These are phyloP conservation scores for Fusarium chaquense DNA, from an alignment of 2,329 filamentous ascomycete genomes.

Conservation along the genomic window DNA sequence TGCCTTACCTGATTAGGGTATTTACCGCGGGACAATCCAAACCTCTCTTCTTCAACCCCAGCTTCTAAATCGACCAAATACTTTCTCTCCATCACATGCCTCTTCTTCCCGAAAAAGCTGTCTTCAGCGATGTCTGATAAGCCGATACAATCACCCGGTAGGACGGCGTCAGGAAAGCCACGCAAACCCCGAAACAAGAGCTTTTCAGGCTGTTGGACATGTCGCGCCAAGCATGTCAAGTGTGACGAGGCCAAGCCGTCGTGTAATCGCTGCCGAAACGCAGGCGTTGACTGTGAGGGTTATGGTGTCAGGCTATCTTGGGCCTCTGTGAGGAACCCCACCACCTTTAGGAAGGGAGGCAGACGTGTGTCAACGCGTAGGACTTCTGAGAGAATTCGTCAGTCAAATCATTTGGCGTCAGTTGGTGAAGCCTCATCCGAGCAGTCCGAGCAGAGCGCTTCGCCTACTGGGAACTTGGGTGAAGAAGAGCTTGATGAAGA, in stretches of 20 bases:
- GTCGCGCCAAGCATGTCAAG: conserved; percentile 45
- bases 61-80: not conserved
- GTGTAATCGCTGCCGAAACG: conserved; percentile 39
- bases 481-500: not conserved
- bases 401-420: not conserved
- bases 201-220: conserved; percentile 47
- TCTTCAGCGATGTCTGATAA: conserved; percentile 26
- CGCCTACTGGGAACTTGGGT: not conserved
- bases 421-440: not conserved
- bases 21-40: conserved; percentile 4
- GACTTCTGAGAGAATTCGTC: conserved; percentile 4
- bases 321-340: conserved; percentile 43
- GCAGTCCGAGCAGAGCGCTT: not conserved
- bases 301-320: conserved; percentile 44
- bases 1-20: not conserved
- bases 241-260: conserved; percentile 40
- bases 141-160: conserved; percentile 5
- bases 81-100: not conserved
- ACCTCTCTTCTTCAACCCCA: conserved; percentile 5
- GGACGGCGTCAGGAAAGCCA: conserved; percentile 28
- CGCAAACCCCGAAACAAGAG: conserved; percentile 45
- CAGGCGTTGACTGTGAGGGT: conserved; percentile 39
- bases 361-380: conserved; percentile 25
- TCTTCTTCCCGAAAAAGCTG: not conserved
- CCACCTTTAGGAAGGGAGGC: conserved; percentile 31